These are phyloP conservation scores for Dioscorea cayenensis DNA, from an alignment of 116 monocot genomes.

Conservation along the genomic window DNA sequence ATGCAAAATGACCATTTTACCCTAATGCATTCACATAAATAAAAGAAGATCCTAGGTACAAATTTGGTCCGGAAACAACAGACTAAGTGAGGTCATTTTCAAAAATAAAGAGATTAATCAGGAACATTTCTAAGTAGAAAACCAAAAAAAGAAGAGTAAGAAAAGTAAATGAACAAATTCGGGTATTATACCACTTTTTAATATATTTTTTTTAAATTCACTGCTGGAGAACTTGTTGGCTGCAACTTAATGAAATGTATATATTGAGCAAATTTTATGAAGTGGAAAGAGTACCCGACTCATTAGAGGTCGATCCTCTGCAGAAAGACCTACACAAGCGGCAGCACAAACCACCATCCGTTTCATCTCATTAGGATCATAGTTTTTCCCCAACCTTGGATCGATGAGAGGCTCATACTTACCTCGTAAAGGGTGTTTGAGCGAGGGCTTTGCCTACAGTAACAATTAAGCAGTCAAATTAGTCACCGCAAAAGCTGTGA, in stretches of 20 bases:
- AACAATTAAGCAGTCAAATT: not conserved
- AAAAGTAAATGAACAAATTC: too few species aligned
- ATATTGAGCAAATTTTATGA: not conserved
- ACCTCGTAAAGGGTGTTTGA: constrained; percentile 27
- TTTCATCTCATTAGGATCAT: constrained; percentile 38
- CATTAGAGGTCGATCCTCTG: constrained; percentile 53
- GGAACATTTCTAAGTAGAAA: too few species aligned
- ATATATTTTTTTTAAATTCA: not conserved
- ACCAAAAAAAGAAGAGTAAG: too few species aligned
- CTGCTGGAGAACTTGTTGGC: not conserved
- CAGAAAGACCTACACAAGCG: constrained; percentile 48
- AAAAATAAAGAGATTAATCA: too few species aligned
- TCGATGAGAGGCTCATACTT: constrained; percentile 43
- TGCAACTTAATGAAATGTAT: not conserved
- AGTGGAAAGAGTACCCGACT: constrained; percentile 36
- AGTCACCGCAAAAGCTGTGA: not conserved
- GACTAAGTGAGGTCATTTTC: too few species aligned
- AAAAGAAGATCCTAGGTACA: too few species aligned
- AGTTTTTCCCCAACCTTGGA: constrained; percentile 30
- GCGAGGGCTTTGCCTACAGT: constrained; percentile 54
- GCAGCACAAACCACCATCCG: constrained; percentile 63
- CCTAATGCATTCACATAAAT: too few species aligned
- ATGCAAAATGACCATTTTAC: too few species aligned
- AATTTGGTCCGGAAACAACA: too few species aligned
- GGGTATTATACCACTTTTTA: too few species aligned